These are phyloP conservation scores for Vitis hybrid DNA, from an alignment of 177 flowering plant genomes.

Conservation along the genomic window DNA sequence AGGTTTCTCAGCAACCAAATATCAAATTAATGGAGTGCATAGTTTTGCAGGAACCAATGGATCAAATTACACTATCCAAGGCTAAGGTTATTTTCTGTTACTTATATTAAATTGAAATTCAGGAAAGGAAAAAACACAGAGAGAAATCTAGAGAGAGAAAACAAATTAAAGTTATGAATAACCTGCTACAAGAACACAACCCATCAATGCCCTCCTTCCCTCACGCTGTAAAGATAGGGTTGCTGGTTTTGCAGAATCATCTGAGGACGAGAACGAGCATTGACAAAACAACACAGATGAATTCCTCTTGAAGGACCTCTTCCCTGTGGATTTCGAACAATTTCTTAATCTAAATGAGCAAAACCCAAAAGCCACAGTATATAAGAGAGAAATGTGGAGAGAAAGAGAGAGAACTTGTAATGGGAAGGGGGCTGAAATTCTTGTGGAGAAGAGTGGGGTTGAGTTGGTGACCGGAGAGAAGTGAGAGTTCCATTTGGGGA, in stretches of 20 bases:
- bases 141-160: background rate
- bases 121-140: background rate
- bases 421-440: constrained; percentile 16
- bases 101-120: background rate
- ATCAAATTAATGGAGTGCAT: too few relatives aligned
- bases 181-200: constrained; percentile 54
- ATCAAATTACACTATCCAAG: too few relatives aligned
- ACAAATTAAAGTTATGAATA: background rate
- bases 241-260: constrained; percentile 9
- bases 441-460: constrained; percentile 18
- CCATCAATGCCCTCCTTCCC: constrained; percentile 58
- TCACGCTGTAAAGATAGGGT: constrained; percentile 14
- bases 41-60: too few relatives aligned
- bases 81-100: too few relatives aligned
- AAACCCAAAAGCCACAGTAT: background rate
- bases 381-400: background rate
- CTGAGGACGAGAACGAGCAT: constrained; percentile 37
- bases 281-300: constrained; percentile 24
- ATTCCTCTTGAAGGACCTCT: constrained; percentile 23
- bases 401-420: constrained; percentile 25
- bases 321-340: constrained; percentile 31
- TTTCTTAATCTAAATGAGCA: background rate
- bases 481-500: constrained; percentile 40
- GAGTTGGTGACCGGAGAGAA: constrained; percentile 32
- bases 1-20: too few relatives aligned